A percentile compares a stretch with the other conserved stretches of the same genome.
Conservation (phyloP, 177 flowering plant species). For the Vitis hybrid region DNA sequence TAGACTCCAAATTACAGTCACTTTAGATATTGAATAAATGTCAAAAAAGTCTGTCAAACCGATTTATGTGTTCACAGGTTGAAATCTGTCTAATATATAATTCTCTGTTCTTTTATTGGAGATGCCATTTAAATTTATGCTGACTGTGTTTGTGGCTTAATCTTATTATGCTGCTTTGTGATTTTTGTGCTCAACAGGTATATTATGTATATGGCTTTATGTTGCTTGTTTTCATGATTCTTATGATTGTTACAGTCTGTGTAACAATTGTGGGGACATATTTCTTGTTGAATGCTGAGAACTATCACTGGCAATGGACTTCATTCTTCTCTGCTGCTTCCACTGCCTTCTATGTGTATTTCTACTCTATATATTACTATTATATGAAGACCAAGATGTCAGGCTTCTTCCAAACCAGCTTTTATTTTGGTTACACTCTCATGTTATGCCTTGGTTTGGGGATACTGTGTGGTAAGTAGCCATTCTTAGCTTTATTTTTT, state of each 20-base stretch:
- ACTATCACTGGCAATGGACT: conserved; percentile 99
- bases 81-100: too few relatives aligned
- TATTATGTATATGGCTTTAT: conserved; percentile 98
- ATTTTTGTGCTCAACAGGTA: conserved; percentile 49
- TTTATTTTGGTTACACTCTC: conserved; percentile 88
- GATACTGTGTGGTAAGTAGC: conserved; percentile 79
- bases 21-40: too few relatives aligned
- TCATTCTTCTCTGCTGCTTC: conserved; percentile 98
- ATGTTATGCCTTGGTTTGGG: conserved; percentile 93
- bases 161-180: too few relatives aligned
- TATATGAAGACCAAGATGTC: conserved; percentile 97
- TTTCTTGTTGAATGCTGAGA: conserved; percentile 96
- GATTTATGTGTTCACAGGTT: too few relatives aligned
- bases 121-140: not conserved
- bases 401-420: conserved; percentile 98
- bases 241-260: conserved; percentile 87
- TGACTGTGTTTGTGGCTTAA: too few relatives aligned
- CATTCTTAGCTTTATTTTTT: not conserved
- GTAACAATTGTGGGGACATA: conserved; percentile 98
- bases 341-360: conserved; percentile 91
- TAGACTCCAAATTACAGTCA: too few relatives aligned
- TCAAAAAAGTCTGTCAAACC: too few relatives aligned
- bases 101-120: not conserved
- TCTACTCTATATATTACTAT: conserved; percentile 92
- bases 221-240: conserved; percentile 93